Evolutionary conservation across 1,284 basidiomycete species (phyloP).

Genomic region (Leccinum fallax): DNA sequence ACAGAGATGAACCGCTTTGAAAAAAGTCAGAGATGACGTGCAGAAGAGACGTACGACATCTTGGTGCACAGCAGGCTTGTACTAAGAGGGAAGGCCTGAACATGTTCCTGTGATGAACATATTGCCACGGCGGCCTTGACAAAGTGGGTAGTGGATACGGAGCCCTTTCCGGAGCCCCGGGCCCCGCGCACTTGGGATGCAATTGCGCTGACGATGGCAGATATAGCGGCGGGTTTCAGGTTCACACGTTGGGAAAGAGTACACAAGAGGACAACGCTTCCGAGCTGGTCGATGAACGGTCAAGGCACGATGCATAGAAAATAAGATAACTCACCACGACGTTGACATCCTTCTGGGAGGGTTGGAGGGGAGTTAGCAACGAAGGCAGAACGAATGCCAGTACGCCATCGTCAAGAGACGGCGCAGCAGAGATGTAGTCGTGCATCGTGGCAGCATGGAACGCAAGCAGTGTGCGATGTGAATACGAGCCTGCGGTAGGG

Average conservation of each 20-base stretch:
- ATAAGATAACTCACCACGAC: conserved; percentile 47
- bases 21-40: not conserved
- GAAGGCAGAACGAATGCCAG: conserved; percentile 65
- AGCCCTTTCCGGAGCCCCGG: conserved; percentile 23
- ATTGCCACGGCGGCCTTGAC: conserved; percentile 34
- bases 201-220: conserved; percentile 59
- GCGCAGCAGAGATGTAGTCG: conserved; percentile 69
- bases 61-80: conserved; percentile 20
- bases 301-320: not conserved
- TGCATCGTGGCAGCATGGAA: conserved; percentile 87
- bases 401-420: conserved; percentile 61
- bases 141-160: conserved; percentile 20
- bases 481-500: conserved; percentile 25
- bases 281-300: conserved; percentile 50
- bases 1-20: not conserved
- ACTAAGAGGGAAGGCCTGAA: conserved; percentile 19
- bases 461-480: conserved; percentile 76
- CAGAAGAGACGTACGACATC: conserved; percentile 32
- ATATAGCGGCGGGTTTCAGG: conserved; percentile 57
- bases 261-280: conserved; percentile 69
- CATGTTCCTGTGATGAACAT: conserved; percentile 29
- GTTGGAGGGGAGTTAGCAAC: conserved; percentile 57
- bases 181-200: conserved; percentile 45
- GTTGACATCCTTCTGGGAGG: conserved; percentile 44
- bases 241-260: conserved; percentile 65